Base-by-base conservation (phyloP, 1,139 yeast species). In the Candida dubliniensis region DNA sequence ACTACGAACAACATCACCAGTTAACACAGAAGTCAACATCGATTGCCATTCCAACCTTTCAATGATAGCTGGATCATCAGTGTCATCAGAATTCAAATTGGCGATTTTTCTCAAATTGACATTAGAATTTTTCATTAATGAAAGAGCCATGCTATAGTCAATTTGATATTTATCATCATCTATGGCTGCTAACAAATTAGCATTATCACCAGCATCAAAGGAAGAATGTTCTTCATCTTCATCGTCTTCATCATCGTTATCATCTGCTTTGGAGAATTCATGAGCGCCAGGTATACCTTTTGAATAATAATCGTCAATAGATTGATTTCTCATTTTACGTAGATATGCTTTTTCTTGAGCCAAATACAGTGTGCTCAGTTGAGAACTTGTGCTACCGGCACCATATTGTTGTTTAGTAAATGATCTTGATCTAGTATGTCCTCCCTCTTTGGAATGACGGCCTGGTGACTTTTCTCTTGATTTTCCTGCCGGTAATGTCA, bases 1-100 rank as follows among this genome's bases (percentile, higher is more conserved):
- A 9, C 95, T 86, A 34, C 84, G 78, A 15, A 93, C 90, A 40
- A 93, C 96, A 60, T 93, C 99, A 51, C 99, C 98, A 2, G 95
- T 91, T 33, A 93, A 74, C 2, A 93, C 99, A 4, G 93, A 79
- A 3, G 88, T 79, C 38, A 93, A 72, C 96, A 93, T 89, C 0
- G 95, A 81, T 62, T 93, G 98, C 99, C 99, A 93, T 66, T 91
- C 97, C 25, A 91, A 72, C 40, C 99, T 72, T 60, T 90, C 98
- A 26, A 83, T 63, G 15, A 88, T 82, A 18, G 78, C 76, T 1
- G 87, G 86, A 53, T 84, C 87, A 43, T 78, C 74, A 8, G 74
- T 74, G 31, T 67, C 67, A 36, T 75, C 74, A 38, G 67, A 67
- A 45, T 68, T 66, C 36, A 77, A 56, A 38, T 71, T 67, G 26